phyloP scores from a whole-genome alignment of 257 asterid species.

The Petunia secreta region DNA sequence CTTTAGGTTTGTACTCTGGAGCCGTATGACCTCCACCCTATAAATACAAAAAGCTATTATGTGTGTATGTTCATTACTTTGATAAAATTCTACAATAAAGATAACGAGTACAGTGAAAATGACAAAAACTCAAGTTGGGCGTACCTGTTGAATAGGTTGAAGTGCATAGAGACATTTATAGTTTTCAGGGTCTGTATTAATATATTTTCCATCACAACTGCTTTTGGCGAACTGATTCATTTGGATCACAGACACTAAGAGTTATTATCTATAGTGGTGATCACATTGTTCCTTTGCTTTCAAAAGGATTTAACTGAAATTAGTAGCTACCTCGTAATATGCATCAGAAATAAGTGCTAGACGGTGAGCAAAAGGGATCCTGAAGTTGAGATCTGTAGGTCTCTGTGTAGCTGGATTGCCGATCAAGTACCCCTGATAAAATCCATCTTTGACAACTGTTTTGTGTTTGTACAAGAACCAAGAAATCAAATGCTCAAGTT shows the following conservation, averaged over 20 bases:
- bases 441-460: too few relatives aligned
- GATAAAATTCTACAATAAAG: neutral
- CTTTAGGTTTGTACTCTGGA: too few relatives aligned
- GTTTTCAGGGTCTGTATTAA: slow-evolving; percentile 43
- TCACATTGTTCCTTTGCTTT: too few relatives aligned
- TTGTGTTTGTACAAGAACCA: too few relatives aligned
- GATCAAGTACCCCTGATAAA: slow-evolving; percentile 43
- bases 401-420: slow-evolving; percentile 38
- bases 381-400: slow-evolving; percentile 33
- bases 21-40: slow-evolving; percentile 44
- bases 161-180: slow-evolving; percentile 37
- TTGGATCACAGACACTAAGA: slow-evolving; percentile 44
- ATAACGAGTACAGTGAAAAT: neutral
- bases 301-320: neutral
- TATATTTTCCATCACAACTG: slow-evolving; percentile 47
- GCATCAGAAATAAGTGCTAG: slow-evolving; percentile 34
- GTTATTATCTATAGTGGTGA: too few relatives aligned
- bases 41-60: neutral
- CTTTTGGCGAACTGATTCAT: neutral
- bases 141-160: slow-evolving; percentile 36
- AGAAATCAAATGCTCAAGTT: too few relatives aligned
- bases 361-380: slow-evolving; percentile 42
- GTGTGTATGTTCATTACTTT: too few relatives aligned
- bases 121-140: neutral
- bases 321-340: slow-evolving; percentile 42